phyloP scores from a whole-genome alignment of 2,329 filamentous ascomycete species.

The Tolypocladium capitatum region DNA sequence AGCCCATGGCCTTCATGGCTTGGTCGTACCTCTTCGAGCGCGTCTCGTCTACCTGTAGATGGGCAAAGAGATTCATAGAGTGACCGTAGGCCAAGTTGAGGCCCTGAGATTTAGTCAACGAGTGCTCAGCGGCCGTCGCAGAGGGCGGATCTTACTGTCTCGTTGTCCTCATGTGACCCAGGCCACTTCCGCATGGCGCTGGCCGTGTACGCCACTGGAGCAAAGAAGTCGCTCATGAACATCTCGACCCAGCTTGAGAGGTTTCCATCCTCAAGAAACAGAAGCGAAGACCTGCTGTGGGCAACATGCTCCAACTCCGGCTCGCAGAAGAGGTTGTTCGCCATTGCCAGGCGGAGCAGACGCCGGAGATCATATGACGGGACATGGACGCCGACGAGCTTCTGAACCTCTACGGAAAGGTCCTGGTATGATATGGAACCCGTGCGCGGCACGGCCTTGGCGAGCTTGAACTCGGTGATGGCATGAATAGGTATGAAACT shows the following conservation, averaged over 20 bases:
- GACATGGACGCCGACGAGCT: conserved; percentile 23
- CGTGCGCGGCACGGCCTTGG: conserved; percentile 13
- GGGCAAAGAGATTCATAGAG: conserved; percentile 12
- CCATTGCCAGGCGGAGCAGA: conserved; percentile 24
- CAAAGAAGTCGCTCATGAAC: conserved; percentile 15
- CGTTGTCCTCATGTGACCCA: conserved; percentile 17
- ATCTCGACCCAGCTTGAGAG: conserved; percentile 19
- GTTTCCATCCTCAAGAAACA: conserved; percentile 15
- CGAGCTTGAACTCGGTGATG: conserved; percentile 17
- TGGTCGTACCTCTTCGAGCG: conserved; percentile 16
- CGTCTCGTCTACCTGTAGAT: conserved; percentile 12
- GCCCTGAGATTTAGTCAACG: conserved; percentile 4
- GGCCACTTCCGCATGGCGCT: conserved; percentile 23
- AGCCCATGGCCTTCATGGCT: conserved; percentile 16
- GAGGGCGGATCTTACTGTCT: conserved; percentile 11
- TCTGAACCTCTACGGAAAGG: conserved; percentile 13
- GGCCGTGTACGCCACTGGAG: conserved; percentile 16
- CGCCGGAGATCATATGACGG: conserved; percentile 17
- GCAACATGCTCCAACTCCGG: conserved; percentile 21
- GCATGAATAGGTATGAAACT: conserved; percentile 16
- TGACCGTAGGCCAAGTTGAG: conserved; percentile 16
- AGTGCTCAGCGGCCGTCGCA: accelerated
- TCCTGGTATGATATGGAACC: conserved; percentile 15
- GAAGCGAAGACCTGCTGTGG: conserved; percentile 22
- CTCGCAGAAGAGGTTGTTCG: conserved; percentile 26